Evolutionary conservation across 306 rosid genomes (phyloP), one percentile per base, ranked within the genome.

Genomic region (Elaeagnus macrophylla): DNA sequence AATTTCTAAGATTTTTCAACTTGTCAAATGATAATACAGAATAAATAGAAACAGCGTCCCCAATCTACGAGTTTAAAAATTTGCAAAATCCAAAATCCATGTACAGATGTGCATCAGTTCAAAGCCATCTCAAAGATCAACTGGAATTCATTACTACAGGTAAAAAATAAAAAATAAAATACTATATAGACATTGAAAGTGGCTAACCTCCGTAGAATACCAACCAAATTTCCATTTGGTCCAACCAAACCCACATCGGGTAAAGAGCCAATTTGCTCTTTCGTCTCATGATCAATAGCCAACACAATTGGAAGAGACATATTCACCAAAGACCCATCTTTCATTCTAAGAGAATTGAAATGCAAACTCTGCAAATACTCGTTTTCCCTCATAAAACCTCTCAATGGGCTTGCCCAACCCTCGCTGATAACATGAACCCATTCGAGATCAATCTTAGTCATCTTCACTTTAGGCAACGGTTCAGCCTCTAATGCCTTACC

Each of bases 261-360:
- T 9, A 83, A 75, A 5, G 75, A 66, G 59, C 85, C 94, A 72
- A 84, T 82, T 56, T 55, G 48, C 20, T 45, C 79, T 60, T 84
- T 93, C 5, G 80, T 75, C 13, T 73, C 89, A 54, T 82, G 94
- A 61, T 74, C 94, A 56, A 93, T 81, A n/a, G 99, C 79, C 71
- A 93, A 66, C 56, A 87, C 96, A 72, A 93, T 84, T 35, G 99
- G 99, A 39, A 93, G 85, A 37, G 99, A 87, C 96, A 93, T 93
- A 40, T 87, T 93, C 6, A 82, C 99, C 8, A 82, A 6, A 55
- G 79, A 76, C 18, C 99, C 99, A 72, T 77, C 82, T 10, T 77
- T 57, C 59, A 57, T 37, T 72, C 83, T 80, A 57, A 87, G 12
- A 3, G 81, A 82, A 73, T 84, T 93, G 77, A 93, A 93, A 74